These are phyloP conservation scores for Lagenidium giganteum DNA, from an alignment of 352 stramenopile species.

Conservation along the genomic window DNA sequence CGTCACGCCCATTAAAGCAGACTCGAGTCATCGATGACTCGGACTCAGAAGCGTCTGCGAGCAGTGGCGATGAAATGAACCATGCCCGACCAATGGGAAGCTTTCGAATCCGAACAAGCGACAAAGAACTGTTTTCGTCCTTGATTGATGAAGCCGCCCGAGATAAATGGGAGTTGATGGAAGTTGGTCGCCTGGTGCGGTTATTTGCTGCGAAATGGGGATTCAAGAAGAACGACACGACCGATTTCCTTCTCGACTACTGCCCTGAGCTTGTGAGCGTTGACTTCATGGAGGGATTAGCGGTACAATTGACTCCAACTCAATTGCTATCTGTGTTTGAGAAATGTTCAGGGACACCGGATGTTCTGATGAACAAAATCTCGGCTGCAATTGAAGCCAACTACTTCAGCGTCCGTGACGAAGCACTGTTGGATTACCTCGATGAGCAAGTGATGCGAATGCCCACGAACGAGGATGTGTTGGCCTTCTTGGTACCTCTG, in stretches of 20 bases:
- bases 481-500: conserved; percentile 59
- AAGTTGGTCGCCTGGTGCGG: conserved; percentile 73
- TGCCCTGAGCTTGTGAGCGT: conserved; percentile 81
- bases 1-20: not conserved
- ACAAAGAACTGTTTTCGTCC: conserved; percentile 42
- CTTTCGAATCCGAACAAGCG: not conserved
- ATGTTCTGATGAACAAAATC: conserved; percentile 74
- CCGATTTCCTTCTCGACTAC: conserved; percentile 43
- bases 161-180: conserved; percentile 70
- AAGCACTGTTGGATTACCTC: conserved; percentile 25
- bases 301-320: conserved; percentile 37
- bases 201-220: conserved; percentile 67
- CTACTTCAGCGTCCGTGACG: conserved; percentile 49
- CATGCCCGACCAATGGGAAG: too few species aligned
- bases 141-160: conserved; percentile 75
- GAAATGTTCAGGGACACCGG: conserved; percentile 42
- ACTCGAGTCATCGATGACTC: not conserved
- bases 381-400: conserved; percentile 65
- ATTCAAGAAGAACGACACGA: conserved; percentile 49
- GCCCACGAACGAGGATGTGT: conserved; percentile 49
- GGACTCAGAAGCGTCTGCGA: not conserved
- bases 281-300: conserved; percentile 81
- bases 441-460: conserved; percentile 21
- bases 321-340: conserved; percentile 75
- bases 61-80: conserved; percentile 9